Evolutionary conservation across 495 filamentous ascomycete genomes (phyloP).

Genomic region (Aspergillus kassunensis): DNA sequence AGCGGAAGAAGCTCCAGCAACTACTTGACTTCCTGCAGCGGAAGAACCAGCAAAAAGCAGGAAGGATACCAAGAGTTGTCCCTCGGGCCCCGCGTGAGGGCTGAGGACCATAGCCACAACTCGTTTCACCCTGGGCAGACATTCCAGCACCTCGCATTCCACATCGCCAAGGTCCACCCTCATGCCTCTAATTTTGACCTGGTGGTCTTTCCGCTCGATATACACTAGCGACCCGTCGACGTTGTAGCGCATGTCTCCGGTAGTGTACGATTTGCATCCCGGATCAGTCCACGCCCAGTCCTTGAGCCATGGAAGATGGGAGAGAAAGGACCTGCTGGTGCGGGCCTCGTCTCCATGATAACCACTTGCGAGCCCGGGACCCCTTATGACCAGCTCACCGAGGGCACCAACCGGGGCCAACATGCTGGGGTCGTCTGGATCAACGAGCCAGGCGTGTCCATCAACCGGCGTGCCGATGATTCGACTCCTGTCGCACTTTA

Average conservation of each 20-base stretch:
- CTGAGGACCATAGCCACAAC: neutral
- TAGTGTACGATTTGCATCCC: neutral
- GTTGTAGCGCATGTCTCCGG: neutral
- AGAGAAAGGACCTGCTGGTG: slow-evolving; percentile 10
- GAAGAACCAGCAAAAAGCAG: too few relatives aligned
- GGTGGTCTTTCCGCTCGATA: neutral
- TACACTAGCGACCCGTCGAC: neutral
- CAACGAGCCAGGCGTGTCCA: neutral
- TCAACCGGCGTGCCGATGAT: neutral
- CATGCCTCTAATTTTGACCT: slow-evolving; percentile 1
- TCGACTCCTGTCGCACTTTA: neutral
- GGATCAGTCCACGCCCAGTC: too few relatives aligned
- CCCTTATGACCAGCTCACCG: slow-evolving; percentile 52
- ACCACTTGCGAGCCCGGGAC: slow-evolving; percentile 42
- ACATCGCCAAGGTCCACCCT: neutral
- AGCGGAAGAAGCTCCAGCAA: too few relatives aligned
- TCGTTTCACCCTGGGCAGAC: neutral
- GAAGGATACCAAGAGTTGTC: neutral
- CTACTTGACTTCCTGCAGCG: too few relatives aligned
- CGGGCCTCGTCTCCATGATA: slow-evolving; percentile 46
- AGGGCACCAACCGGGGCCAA: slow-evolving; percentile 47
- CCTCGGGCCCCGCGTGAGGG: neutral
- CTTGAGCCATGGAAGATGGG: slow-evolving; percentile 2
- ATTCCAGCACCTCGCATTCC: neutral
- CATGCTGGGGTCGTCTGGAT: slow-evolving; percentile 13